Evolutionary conservation across 352 stramenopile genomes (phyloP).

Genomic region (Aphanomyces astaci): DNA sequence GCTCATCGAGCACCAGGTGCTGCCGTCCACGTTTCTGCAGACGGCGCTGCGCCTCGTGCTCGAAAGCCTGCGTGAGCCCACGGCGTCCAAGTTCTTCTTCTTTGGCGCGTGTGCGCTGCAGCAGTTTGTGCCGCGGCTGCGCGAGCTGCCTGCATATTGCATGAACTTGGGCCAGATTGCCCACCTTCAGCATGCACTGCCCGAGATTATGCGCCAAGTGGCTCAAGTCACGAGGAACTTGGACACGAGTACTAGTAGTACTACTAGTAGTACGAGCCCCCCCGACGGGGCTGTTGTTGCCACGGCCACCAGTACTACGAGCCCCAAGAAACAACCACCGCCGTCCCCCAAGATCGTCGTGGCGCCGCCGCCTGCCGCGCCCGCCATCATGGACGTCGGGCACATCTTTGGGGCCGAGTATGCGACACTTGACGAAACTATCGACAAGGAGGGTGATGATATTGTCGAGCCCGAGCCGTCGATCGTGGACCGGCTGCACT

Average conservation of each 20-base stretch:
- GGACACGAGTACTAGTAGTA: neutral
- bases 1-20: constrained; percentile 97
- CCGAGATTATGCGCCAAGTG: constrained; percentile 85
- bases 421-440: constrained; percentile 41
- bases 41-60: constrained; percentile 97
- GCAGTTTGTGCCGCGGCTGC: constrained; percentile 95
- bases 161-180: constrained; percentile 97
- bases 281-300: too few relatives aligned
- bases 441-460: too few relatives aligned
- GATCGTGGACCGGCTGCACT: constrained; percentile 96
- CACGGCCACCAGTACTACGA: too few relatives aligned
- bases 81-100: constrained; percentile 97
- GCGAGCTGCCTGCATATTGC: constrained; percentile 96
- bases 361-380: constrained; percentile 24
- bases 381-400: constrained; percentile 58
- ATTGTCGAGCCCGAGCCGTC: constrained; percentile 67
- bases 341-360: neutral
- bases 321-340: constrained; percentile 7
- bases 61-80: constrained; percentile 92
- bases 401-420: constrained; percentile 80
- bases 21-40: constrained; percentile 96
- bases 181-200: constrained; percentile 92
- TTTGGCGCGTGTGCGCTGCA: constrained; percentile 98
- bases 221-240: constrained; percentile 70
- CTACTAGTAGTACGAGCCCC: too few relatives aligned